Base-by-base conservation (phyloP, 345 rosid genomes). In the Eucalyptus decipiens region DNA sequence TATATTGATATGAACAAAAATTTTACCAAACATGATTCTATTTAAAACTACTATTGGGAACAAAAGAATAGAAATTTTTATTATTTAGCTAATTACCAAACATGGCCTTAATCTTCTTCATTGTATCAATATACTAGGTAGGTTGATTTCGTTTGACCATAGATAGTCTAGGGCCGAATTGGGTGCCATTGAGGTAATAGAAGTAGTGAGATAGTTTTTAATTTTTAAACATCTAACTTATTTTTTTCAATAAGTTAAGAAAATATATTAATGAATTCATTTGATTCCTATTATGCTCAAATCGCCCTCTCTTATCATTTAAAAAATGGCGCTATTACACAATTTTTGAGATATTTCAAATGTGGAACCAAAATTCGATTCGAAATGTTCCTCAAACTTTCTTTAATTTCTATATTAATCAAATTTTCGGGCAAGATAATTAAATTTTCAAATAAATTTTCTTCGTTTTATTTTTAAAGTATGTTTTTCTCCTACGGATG, bases 21-120 rank as follows among this genome's bases (percentile, higher is more conserved):
- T 50, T 50, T 50, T 16, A 50, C 17, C 1, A 16, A 50, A 50
- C 17, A 16, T 0, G 1, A 50, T 45, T 45, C 1, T 50, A 50
- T 50, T 50, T 3, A 16, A 16, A 50, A 50, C 8, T 6, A 50
- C 8, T 3, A 7, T 1, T 0, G 0, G 0, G 2, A 50, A 50
- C 1, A 16, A 50, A 50, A 50, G 1, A 50, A 49, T 14, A 14
- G 0, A 13, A 48, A 48, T 48, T 48, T 50, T 50, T 15, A 50
- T 7, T 50, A 50, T 50, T 50, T 16, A 3, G 1, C 18, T 7
- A 3, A 1, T 16, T 16, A 50, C 7, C 19, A 50, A 50, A 50
- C 19, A 50, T 0, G 1, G 3, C 8, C 0, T 50, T 30, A 65
- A 7, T 65, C 37, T 8, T 65, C 19, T 62, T 62, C 32, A 62